Conservation (phyloP, 2,329 filamentous ascomycete genomes). For the Aureobasidium namibiae region DNA sequence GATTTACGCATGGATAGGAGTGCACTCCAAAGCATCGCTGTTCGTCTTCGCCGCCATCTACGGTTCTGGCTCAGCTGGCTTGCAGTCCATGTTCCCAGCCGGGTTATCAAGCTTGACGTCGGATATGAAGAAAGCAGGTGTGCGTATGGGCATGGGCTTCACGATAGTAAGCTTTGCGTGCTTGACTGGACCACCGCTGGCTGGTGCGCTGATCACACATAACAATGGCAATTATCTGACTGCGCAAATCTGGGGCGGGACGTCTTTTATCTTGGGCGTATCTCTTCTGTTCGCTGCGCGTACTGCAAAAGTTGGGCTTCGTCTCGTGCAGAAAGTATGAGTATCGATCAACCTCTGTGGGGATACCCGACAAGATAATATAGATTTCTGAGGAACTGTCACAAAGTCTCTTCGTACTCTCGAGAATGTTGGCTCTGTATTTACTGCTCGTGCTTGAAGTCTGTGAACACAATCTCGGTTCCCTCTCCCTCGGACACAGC, state of each 20-base stretch:
- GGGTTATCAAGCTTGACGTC: conserved; percentile 36
- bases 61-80: conserved; percentile 36
- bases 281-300: conserved; percentile 22
- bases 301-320: conserved; percentile 23
- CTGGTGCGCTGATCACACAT: conserved; percentile 37
- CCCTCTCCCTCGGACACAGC: not conserved
- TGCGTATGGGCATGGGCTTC: conserved; percentile 42
- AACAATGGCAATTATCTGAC: conserved; percentile 28
- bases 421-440: not conserved
- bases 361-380: too few species aligned
- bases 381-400: too few species aligned
- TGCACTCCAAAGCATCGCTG: conserved; percentile 31
- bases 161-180: conserved; percentile 36
- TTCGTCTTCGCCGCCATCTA: conserved; percentile 39
- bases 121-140: conserved; percentile 39
- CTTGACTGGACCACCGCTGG: conserved; percentile 39
- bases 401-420: too few species aligned
- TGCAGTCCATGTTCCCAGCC: conserved; percentile 39
- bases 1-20: conserved; percentile 50
- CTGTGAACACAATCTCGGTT: not conserved
- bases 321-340: conserved; percentile 21
- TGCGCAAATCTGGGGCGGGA: conserved; percentile 39
- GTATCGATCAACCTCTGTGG: too few species aligned
- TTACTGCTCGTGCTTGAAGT: not conserved
- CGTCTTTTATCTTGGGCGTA: conserved; percentile 22